Evolutionary conservation across 116 monocot genomes (phyloP).

Genomic region (Phalaenopsis hybrid): DNA sequence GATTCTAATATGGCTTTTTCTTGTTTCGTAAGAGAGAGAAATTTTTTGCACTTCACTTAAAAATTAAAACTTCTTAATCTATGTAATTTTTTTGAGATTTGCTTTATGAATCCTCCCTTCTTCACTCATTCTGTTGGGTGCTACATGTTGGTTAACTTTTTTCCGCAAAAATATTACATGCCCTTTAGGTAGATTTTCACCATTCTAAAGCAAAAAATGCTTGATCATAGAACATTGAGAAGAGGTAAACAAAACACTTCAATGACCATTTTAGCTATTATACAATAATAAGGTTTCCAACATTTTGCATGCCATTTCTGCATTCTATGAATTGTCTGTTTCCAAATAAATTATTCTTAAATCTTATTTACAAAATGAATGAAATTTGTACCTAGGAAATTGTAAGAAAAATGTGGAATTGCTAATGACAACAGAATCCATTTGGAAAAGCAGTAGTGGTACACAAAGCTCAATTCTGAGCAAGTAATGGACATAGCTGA

Average conservation of each 20-base stretch:
- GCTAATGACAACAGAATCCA: not conserved
- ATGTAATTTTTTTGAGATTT: not conserved
- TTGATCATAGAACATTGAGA: not conserved
- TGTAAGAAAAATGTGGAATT: not conserved
- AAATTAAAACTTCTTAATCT: not conserved
- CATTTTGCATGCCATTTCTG: not conserved
- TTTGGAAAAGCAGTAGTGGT: not conserved
- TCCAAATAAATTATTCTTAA: not conserved
- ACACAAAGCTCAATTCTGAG: not conserved
- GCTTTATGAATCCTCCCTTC: not conserved
- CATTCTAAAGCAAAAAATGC: not conserved
- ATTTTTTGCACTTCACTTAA: no score
- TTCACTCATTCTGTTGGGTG: not conserved
- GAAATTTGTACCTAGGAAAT: not conserved
- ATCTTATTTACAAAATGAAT: not conserved
- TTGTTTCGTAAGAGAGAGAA: not conserved
- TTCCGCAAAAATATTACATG: not conserved
- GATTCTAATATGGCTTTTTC: not conserved
- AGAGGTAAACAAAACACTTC: not conserved
- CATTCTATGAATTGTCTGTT: not conserved
- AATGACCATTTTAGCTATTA: not conserved
- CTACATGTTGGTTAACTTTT: not conserved
- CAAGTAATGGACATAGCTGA: not conserved
- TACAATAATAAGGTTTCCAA: not conserved
- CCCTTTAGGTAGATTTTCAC: not conserved